phyloP scores from a whole-genome alignment of 2,329 filamentous ascomycete species.

The Cladophialophora exuberans region DNA sequence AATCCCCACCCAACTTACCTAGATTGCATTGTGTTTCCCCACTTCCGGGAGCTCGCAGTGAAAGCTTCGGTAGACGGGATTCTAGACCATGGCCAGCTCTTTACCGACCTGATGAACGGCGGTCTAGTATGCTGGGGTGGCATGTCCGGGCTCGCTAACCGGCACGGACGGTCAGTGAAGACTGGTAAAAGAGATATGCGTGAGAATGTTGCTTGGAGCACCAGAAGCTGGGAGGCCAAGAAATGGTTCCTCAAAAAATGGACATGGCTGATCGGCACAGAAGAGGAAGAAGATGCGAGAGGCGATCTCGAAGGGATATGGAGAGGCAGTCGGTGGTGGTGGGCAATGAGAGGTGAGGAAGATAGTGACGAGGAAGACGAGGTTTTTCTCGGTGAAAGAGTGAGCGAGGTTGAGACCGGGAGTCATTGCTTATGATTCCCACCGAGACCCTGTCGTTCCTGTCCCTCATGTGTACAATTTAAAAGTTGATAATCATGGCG shows the following conservation, averaged over 20 bases:
- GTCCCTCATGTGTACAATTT: too few relatives aligned
- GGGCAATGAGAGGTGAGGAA: constrained; percentile 25
- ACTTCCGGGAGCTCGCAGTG: constrained; percentile 28
- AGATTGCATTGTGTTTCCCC: constrained; percentile 31
- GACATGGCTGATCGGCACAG: constrained; percentile 33
- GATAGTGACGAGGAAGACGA: constrained; percentile 17
- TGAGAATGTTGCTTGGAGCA: constrained; percentile 47
- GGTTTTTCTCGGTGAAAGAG: background rate
- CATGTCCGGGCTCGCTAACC: constrained; percentile 8
- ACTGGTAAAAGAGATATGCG: constrained; percentile 28
- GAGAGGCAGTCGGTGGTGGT: constrained; percentile 28
- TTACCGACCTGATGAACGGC: constrained; percentile 42
- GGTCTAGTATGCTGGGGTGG: constrained; percentile 46
- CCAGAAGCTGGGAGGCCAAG: constrained; percentile 50
- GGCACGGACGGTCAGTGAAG: background rate
- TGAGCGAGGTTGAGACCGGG: constrained; percentile 3
- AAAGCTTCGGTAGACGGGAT: constrained; percentile 19
- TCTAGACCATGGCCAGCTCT: constrained; percentile 44
- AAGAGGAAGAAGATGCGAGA: constrained; percentile 30
- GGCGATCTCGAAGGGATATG: constrained; percentile 27
- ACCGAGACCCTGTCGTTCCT: too few relatives aligned
- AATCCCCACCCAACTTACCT: constrained; percentile 28
- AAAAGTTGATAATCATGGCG: too few relatives aligned
- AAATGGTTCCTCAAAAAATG: constrained; percentile 52
- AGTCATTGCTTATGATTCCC: constrained; percentile 1